Evolutionary conservation across 148 eudicot species (phyloP), one percentile per base, ranked within the genome.

Genomic region (Bassia scoparia): DNA sequence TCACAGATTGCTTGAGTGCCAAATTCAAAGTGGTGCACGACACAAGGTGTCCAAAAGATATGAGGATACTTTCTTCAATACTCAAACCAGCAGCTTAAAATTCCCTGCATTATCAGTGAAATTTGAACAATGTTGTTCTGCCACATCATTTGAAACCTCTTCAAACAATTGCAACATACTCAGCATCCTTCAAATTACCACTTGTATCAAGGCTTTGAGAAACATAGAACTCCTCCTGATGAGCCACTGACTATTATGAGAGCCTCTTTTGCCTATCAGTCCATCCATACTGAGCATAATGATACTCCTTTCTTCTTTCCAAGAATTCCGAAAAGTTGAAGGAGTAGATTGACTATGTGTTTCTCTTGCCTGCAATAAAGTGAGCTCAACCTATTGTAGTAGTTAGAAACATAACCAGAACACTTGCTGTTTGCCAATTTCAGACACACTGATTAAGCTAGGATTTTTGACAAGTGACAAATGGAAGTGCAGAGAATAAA

Each of bases 221-320:
- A 48, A 68, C 21, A 48, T 15, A 26, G 71, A 0, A 0, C 24
- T 0, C 23, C n/a, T 20, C 15, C 58, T 5, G 35, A 68, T 15
- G 71, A 24, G 0, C 0, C 71, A 56, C 48, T 68, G 8, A 48
- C 52, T 15, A 48, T 68, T 13, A 68, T 49, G 3, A 68, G 30
- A 7, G 71, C n/a, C n/a, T 48, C 4, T 17, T 29, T 5, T 31
- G n/a, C 11, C 38, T 11, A 49, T 68, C 41, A 3, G 71, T 46
- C 71, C 71, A 68, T 4, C 58, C 58, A 49, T 68, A n/a, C 38
- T 5, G 58, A 68, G 33, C 71, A 68, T 48, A 68, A 15, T 0
- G 58, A 68, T 0, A 49, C 38, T 12, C 43, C 67, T 17, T 62
- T 62, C 23, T 62, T 33, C n/a, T 21, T n/a, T 37, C 46, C 44